These are phyloP conservation scores for Aphanoascus verrucosus DNA, from an alignment of 2,329 filamentous ascomycete species.

Conservation along the genomic window DNA sequence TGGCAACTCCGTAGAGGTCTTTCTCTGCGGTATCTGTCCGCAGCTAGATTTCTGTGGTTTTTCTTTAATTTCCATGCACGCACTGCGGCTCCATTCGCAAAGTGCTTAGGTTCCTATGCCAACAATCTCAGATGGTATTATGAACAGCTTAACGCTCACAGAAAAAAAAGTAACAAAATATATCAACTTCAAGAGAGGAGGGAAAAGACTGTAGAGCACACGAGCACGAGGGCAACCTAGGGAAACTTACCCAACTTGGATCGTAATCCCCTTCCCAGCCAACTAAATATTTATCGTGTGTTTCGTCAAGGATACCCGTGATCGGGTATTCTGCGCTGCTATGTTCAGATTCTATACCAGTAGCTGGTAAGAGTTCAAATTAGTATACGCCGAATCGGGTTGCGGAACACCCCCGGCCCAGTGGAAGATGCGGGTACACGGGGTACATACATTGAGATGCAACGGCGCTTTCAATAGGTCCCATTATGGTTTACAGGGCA, in stretches of 20 bases:
- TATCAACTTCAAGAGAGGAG: background rate
- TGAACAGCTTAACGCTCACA: background rate
- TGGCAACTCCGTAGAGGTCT: slow-evolving; percentile 5
- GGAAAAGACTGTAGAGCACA: too few relatives aligned
- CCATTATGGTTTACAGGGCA: slow-evolving; percentile 3
- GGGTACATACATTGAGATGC: slow-evolving; percentile 5
- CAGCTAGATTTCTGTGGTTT: slow-evolving; percentile 14
- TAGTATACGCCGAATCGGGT: background rate
- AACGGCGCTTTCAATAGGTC: background rate
- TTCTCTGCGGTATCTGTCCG: slow-evolving; percentile 11
- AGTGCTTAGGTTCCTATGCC: slow-evolving; percentile 27
- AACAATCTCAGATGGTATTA: background rate
- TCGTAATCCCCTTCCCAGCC: slow-evolving; percentile 30
- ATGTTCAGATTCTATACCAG: slow-evolving; percentile 12
- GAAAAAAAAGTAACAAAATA: background rate
- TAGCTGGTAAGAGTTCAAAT: background rate
- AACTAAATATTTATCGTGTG: slow-evolving; percentile 28
- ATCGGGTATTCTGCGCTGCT: slow-evolving; percentile 28
- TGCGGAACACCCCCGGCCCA: background rate
- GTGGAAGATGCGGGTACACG: background rate
- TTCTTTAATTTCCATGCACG: slow-evolving; percentile 23
- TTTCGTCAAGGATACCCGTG: slow-evolving; percentile 30
- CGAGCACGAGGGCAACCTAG: too few relatives aligned
- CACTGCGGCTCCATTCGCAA: slow-evolving; percentile 25
- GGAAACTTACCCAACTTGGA: slow-evolving; percentile 30